phyloP scores from a whole-genome alignment of 2,329 filamentous ascomycete species.

The Aspergillus chevalieri region DNA sequence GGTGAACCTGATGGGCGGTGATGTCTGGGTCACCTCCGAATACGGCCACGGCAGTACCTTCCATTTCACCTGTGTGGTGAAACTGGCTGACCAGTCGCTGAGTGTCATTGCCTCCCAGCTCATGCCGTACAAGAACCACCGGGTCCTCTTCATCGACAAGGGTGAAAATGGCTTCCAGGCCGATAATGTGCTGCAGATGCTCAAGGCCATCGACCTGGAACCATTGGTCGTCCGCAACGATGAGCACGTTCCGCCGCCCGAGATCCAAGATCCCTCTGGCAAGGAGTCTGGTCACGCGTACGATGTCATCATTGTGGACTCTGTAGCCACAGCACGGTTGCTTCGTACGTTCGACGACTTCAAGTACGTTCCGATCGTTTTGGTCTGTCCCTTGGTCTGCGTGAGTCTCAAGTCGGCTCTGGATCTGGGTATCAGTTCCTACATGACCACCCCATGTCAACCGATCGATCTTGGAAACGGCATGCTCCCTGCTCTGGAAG shows the following conservation, averaged over 20 bases:
- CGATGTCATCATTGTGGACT: conserved; percentile 94
- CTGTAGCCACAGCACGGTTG: conserved; percentile 79
- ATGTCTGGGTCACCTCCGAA: conserved; percentile 91
- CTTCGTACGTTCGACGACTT: conserved; percentile 86
- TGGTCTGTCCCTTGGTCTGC: conserved; percentile 80
- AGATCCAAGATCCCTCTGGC: conserved; percentile 46
- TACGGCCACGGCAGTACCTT: conserved; percentile 90
- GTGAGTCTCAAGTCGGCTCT: conserved; percentile 90
- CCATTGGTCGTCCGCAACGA: conserved; percentile 80
- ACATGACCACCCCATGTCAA: conserved; percentile 95
- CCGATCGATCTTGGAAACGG: conserved; percentile 92
- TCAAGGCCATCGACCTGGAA: conserved; percentile 70
- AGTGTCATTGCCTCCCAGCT: conserved; percentile 69
- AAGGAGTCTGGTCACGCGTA: conserved; percentile 58
- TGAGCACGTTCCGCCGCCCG: conserved; percentile 55
- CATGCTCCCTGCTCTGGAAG: conserved; percentile 91
- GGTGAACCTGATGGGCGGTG: conserved; percentile 92
- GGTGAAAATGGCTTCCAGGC: conserved; percentile 63
- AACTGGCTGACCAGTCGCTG: conserved; percentile 72
- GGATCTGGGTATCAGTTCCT: conserved; percentile 94
- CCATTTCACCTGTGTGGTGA: conserved; percentile 91
- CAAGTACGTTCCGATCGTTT: conserved; percentile 94
- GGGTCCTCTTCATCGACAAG: conserved; percentile 92
- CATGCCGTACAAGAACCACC: conserved; percentile 83
- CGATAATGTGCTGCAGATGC: conserved; percentile 69